Percentiles rank a stretch among this genome's conserved stretches.
These are phyloP conservation scores for Botrytis fragariae DNA, from an alignment of 2,329 filamentous ascomycete species.

Conservation along the genomic window DNA sequence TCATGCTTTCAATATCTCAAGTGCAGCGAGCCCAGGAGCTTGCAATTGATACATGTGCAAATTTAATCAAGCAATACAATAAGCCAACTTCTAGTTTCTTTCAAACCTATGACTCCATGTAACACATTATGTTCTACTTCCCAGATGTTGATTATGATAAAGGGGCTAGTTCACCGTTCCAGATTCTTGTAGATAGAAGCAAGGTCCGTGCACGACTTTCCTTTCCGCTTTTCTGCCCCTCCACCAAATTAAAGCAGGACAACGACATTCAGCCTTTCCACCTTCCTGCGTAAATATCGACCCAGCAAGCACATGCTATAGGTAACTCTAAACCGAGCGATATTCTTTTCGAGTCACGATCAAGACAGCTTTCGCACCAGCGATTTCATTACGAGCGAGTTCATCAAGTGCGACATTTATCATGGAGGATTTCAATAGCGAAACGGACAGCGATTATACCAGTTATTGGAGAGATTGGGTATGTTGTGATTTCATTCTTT, in stretches of 20 bases:
- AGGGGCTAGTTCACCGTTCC: constrained; percentile 1
- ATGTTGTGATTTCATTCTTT: constrained; percentile 42
- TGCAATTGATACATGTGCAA: background rate
- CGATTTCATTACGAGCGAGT: background rate
- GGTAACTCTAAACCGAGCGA: constrained; percentile 3
- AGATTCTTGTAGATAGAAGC: background rate
- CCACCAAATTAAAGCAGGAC: constrained; percentile 19
- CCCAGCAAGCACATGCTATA: constrained; percentile 36
- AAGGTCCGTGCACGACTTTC: constrained; percentile 12
- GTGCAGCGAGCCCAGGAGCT: background rate
- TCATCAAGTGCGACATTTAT: constrained; percentile 22
- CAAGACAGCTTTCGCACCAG: background rate
- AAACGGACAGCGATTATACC: constrained; percentile 98
- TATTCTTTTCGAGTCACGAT: background rate
- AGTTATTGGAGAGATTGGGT: constrained; percentile 99
- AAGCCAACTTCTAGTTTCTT: background rate
- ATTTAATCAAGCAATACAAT: background rate
- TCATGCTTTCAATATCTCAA: background rate
- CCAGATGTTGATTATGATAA: background rate
- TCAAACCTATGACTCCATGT: background rate
- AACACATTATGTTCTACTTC: background rate
- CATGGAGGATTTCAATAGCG: constrained; percentile 98
- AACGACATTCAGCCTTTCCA: constrained; percentile 18
- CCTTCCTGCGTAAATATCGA: constrained; percentile 18
- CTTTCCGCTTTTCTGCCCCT: constrained; percentile 18